Evolutionary conservation across 2,329 filamentous ascomycete species (phyloP).

Genomic region (Verticillium isaacii): DNA sequence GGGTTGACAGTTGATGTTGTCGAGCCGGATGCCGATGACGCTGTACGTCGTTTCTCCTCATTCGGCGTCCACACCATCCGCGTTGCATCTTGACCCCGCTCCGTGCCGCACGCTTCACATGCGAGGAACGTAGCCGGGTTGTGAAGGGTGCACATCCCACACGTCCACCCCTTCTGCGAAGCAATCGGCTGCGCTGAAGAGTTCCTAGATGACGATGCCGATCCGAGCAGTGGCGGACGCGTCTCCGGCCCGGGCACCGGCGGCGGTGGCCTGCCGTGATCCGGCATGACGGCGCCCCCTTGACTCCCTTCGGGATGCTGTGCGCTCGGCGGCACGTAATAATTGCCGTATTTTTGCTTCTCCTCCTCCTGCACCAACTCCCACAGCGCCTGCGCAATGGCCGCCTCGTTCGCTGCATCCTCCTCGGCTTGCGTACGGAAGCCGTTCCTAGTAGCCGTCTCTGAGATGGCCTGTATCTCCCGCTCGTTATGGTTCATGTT

Average conservation of each 20-base stretch:
- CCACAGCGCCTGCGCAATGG: conserved; percentile 80
- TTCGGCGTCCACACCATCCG: conserved; percentile 14
- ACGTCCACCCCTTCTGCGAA: conserved; percentile 40
- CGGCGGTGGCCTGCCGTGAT: conserved; percentile 7
- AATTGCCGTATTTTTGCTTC: conserved; percentile 46
- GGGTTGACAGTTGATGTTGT: neutral
- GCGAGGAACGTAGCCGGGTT: conserved; percentile 46
- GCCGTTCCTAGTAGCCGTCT: conserved; percentile 63
- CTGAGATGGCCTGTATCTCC: conserved; percentile 60
- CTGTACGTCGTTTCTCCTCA: conserved; percentile 15
- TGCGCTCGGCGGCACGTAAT: conserved; percentile 44
- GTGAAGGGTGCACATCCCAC: conserved; percentile 50
- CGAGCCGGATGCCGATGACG: conserved; percentile 14
- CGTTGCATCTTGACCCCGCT: conserved; percentile 14
- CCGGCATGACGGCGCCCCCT: conserved; percentile 25
- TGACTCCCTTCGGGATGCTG: conserved; percentile 44
- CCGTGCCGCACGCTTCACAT: conserved; percentile 51
- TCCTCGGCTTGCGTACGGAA: conserved; percentile 83
- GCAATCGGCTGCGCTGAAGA: neutral
- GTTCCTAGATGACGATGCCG: neutral
- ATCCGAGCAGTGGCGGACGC: conserved; percentile 1
- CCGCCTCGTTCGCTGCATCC: conserved; percentile 81
- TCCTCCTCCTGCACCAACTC: conserved; percentile 84
- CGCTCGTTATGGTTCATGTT: conserved; percentile 62
- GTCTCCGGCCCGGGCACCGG: conserved; percentile 12